Base-by-base conservation (phyloP, 495 filamentous ascomycete species). In the Aspergillus ellipticus region DNA sequence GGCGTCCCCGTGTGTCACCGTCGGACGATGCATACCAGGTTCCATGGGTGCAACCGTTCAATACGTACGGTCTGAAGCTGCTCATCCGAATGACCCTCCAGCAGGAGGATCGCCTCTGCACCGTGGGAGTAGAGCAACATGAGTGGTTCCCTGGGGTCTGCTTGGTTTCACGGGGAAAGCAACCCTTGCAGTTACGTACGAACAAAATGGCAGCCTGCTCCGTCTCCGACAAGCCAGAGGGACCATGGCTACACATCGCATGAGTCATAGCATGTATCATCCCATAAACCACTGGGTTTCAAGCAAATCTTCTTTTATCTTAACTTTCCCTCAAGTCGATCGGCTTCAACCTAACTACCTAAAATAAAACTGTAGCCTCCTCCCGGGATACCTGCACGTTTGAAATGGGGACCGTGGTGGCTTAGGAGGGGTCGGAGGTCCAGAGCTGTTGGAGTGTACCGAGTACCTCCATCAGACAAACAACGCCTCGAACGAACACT, bases 331-430 rank as follows among this genome's bases (percentile, higher is more conserved):
- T 3, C 24, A 4, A 39, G n/a, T 39, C 5, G 11, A 15, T 39
- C 35, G n/a, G 35, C 35, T 13, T 13, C 35, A 39, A 13, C 13
- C 1, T 39, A n/a, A n/a, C 13, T n/a, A 39, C 35, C 21, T 26
- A 16, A 26, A 13, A 6, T 7, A 19, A 2, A 48, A 29, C 15
- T 24, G 45, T 8, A 49, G 35, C 35, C 35, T 39, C 35, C 35
- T 39, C 35, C n/a, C 35, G n/a, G 13, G 13, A 39, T n/a, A n/a
- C 8, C 35, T n/a, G n/a, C 35, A n/a, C 35, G 2, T 39, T 13
- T n/a, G 11, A 8, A 31, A 47, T 53, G 58, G 26, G 58, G 58
- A 60, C 58, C 58, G 48, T 37, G 53, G 58, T 52, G 53, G 58
- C 49, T 17, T 3, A 17, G 22, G 57, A 55, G 57, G 57, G 53